Evolutionary conservation across 2,329 filamentous ascomycete genomes (phyloP).

Genomic region (Cercospora sp.): DNA sequence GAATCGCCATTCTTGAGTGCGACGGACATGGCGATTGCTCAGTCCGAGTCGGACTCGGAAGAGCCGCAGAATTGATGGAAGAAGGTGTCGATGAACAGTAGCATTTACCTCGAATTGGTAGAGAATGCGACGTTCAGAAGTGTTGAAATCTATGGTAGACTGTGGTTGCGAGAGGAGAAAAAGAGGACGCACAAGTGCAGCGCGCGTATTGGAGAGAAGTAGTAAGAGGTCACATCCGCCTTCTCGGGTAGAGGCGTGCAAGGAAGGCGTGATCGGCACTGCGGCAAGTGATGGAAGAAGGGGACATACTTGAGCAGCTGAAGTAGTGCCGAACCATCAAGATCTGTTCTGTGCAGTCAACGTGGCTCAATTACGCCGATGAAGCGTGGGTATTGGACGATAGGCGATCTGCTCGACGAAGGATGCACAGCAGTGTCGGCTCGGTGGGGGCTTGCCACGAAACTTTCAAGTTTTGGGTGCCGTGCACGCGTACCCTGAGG

Average conservation of each 20-base stretch:
- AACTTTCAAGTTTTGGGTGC: background rate
- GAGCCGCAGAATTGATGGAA: slow-evolving; percentile 22
- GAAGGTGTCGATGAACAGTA: slow-evolving; percentile 19
- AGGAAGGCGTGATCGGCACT: slow-evolving; percentile 2
- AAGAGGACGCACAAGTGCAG: background rate
- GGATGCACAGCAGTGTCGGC: background rate
- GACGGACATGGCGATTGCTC: slow-evolving; percentile 2
- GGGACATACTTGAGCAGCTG: background rate
- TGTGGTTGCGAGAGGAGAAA: background rate
- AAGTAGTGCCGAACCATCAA: background rate
- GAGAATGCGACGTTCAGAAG: background rate
- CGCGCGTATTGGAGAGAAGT: background rate
- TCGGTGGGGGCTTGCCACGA: background rate
- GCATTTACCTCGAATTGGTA: slow-evolving; percentile 14
- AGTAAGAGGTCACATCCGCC: background rate
- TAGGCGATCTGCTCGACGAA: background rate
- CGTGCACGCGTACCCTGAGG: background rate
- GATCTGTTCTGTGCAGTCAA: background rate
- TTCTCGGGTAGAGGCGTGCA: background rate
- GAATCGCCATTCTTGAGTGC: background rate
- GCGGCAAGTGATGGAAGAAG: background rate
- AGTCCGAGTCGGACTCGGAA: slow-evolving; percentile 15
- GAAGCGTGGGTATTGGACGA: background rate
- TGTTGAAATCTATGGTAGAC: background rate
- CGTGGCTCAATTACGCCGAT: background rate